Base-by-base conservation (phyloP, 2,329 filamentous ascomycete genomes). In the Graphiopsis chlorocephala region DNA sequence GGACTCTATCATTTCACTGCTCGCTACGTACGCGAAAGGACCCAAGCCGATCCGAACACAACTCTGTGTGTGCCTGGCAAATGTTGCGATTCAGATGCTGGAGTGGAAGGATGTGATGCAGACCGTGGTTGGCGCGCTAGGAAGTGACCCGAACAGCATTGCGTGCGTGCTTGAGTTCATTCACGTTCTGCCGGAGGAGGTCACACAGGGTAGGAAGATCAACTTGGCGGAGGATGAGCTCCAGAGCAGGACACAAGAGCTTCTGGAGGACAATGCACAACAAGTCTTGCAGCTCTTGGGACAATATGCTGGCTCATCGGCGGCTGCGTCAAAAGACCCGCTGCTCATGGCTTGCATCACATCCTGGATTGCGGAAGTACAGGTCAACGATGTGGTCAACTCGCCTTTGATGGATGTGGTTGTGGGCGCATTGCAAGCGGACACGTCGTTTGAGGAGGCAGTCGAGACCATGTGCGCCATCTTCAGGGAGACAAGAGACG, bases 141-240 rank as follows among this genome's bases (percentile, higher is more conserved):
- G 90, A 70, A 87, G 86, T 76, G 90, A 90, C 74, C 86, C 90
- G 66, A 87, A 89, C 74, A 92, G 90, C 76, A 88, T 95, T 73
- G 88, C 93, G 69, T 95, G 91, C 78, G 90, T 98, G 73, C 84
- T 99, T 75, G 95, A 99, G 79, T 99, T 99, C 79, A 85, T 99
- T 70, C 93, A 92, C 78, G 93, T 99, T 73, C 88, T 99, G 70
- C 95, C 95, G 64, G 95, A 99, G 84, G 95, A 99, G 85, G 95
- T 99, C 76, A 98, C 92, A 72, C 94, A 99, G 85, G 95, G 95
- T 82, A 92, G 95, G 81, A 99, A 98, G 84, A 97, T 99, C 85
- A 97, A 93, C 85, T 86, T 99, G 82, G 93, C 92, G 87, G 95
- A 99, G 90, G 93, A 98, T 83, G 94, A 98, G 79, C 86, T 99